Conservation (phyloP, 169 alveolate species). For the Amoebophrya sp. region DNA sequence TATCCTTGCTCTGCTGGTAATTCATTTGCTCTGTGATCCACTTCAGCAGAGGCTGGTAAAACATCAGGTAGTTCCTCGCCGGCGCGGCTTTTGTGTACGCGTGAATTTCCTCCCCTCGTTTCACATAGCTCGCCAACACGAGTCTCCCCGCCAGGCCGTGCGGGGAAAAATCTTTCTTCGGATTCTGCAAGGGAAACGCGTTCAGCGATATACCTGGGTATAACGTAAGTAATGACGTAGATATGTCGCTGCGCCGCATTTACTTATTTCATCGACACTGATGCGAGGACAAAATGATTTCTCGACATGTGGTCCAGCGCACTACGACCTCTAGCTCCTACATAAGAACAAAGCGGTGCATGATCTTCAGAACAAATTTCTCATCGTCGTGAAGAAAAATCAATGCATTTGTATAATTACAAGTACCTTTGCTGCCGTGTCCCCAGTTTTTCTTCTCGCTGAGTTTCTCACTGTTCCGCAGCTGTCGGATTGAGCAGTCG, state of each 20-base stretch:
- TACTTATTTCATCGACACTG: too few relatives aligned
- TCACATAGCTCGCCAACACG: not conserved
- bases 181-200: not conserved
- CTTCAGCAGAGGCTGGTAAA: not conserved
- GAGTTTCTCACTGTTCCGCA: not conserved
- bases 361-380: too few relatives aligned
- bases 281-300: too few relatives aligned
- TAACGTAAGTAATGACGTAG: too few relatives aligned
- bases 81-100: not conserved
- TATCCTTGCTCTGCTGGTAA: not conserved
- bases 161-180: not conserved
- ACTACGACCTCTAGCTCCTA: too few relatives aligned
- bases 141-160: not conserved
- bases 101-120: not conserved
- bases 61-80: not conserved
- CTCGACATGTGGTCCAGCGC: too few relatives aligned
- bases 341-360: too few relatives aligned
- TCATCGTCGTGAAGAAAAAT: too few relatives aligned
- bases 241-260: too few relatives aligned
- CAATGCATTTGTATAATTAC: too few relatives aligned
- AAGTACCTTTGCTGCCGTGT: not conserved
- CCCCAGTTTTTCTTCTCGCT: slow-evolving; percentile 15
- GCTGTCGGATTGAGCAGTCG: slow-evolving; percentile 11
- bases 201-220: not conserved
- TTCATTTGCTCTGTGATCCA: not conserved